Evolutionary conservation across 2,329 filamentous ascomycete species (phyloP), one percentile per base, ranked within the genome.

Genomic region (Aureobasidium sp.): DNA sequence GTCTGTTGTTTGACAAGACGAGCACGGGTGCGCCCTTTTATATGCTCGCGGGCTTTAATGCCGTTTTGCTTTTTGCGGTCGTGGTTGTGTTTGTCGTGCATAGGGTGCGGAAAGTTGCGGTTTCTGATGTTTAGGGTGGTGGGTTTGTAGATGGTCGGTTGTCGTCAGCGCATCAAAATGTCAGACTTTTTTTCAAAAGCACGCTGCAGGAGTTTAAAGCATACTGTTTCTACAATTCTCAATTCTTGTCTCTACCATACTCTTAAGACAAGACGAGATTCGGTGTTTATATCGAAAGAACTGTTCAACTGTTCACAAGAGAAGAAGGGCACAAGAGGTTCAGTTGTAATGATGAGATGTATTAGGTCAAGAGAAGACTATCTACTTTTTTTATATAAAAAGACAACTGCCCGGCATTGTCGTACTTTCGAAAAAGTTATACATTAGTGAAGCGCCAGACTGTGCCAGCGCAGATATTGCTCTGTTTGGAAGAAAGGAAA

Each of bases 31-130:
- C 90, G 12, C 94, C 94, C 0, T 97, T 99, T 73, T 96, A 91
- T 72, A 87, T 97, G 81, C 93, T 99, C 87, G 91, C 92, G 0
- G 78, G 79, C 0, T 97, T 97, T 73, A 97, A 97, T 71, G 89
- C 76, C 0, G 66, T 90, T 0, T 74, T 97, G 61, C 77, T 95
- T 14, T 70, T 85, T 6, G 71, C 69, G 1, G 70, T 74, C 20
- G 34, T 70, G 3, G 25, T 68, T 3, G 66, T 56, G 6, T 51
- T 52, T 27, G 17, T 61, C 29, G 37, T n/a, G 11, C 59, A 53
- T 14, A 51, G 48, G 11, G 7, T 61, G 11, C 27, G 36, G 2
- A 42, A 42, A 25, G n/a, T 37, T 1, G 41, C 53, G n/a, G 39
- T 36, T 11, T 29, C 39, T 45, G 53, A 57, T 34, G 27, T 12